Evolutionary conservation across 1,139 yeast species (phyloP).

Genomic region (Kazachstania sp.): DNA sequence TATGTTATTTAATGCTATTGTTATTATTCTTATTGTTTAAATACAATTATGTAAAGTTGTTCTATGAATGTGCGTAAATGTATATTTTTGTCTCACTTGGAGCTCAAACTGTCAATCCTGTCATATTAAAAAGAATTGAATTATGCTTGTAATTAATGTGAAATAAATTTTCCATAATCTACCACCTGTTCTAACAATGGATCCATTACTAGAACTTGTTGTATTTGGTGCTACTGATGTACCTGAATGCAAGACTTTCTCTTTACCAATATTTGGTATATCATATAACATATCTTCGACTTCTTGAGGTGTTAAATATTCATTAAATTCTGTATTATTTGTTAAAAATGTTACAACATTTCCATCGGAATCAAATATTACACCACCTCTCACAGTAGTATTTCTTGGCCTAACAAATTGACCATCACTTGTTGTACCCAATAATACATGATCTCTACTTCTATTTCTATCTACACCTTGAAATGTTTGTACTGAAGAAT

Average conservation of each 20-base stretch:
- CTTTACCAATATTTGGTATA: constrained; percentile 4
- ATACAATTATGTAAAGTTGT: no score
- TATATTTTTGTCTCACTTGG: background rate
- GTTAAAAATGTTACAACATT: constrained; percentile 49
- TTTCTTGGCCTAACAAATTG: constrained; percentile 41
- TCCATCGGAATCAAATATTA: constrained; percentile 52
- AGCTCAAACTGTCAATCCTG: background rate
- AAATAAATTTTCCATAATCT: background rate
- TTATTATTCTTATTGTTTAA: no score
- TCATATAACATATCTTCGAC: constrained; percentile 16
- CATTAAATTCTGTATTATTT: constrained; percentile 43
- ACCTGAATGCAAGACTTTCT: background rate
- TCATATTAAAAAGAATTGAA: background rate
- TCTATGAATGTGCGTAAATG: no score
- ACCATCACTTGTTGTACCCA: constrained; percentile 49
- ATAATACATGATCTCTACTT: constrained; percentile 40
- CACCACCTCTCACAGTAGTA: constrained; percentile 56
- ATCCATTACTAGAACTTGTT: background rate
- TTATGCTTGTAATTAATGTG: background rate
- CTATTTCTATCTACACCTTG: constrained; percentile 37
- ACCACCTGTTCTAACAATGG: background rate
- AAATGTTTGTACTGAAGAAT: constrained; percentile 58
- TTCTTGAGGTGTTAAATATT: constrained; percentile 18
- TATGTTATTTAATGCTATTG: no score
- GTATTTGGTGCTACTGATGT: background rate